Percentiles rank a stretch among this genome's conserved stretches.
Conservation (phyloP, 345 rosid genomes). For the Litchi chinensis region DNA sequence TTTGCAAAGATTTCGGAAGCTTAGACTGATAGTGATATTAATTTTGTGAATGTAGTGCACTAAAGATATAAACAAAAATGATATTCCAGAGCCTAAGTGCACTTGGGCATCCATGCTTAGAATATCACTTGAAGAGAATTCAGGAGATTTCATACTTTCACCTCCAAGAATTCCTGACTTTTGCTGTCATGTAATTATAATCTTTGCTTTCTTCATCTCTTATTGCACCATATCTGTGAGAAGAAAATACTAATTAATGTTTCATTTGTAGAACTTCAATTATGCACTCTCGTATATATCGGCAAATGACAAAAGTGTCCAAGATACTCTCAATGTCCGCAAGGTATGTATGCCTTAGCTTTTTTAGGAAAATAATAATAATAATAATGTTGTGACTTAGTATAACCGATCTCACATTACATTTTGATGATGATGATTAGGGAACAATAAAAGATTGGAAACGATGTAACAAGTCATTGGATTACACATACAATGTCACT, state of each 20-base stretch:
- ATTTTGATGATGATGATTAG: constrained; percentile 6
- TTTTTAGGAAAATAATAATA: background rate
- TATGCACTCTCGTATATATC: constrained; percentile 35
- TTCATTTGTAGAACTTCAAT: constrained; percentile 34
- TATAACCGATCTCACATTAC: too few relatives aligned
- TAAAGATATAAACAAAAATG: constrained; percentile 24
- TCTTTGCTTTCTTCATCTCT: background rate
- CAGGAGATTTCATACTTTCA: constrained; percentile 23
- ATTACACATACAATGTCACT: constrained; percentile 23
- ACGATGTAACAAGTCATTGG: constrained; percentile 37
- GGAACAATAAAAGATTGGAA: constrained; percentile 29
- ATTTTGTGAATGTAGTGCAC: constrained; percentile 25
- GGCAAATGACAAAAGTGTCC: constrained; percentile 36
- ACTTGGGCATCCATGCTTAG: constrained; percentile 23
- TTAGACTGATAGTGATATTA: background rate
- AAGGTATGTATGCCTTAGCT: constrained; percentile 28
- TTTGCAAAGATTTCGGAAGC: too few relatives aligned
- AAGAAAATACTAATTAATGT: too few relatives aligned
- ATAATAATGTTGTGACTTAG: background rate
- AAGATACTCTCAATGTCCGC: constrained; percentile 34
- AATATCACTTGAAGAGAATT: constrained; percentile 21
- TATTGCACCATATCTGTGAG: too few relatives aligned
- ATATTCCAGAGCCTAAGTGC: constrained; percentile 37
- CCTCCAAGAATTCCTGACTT: constrained; percentile 26
- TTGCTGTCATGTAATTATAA: constrained; percentile 30